Evolutionary conservation across 2,329 filamentous ascomycete genomes (phyloP).

Genomic region (Sclerotinia glacialis): DNA sequence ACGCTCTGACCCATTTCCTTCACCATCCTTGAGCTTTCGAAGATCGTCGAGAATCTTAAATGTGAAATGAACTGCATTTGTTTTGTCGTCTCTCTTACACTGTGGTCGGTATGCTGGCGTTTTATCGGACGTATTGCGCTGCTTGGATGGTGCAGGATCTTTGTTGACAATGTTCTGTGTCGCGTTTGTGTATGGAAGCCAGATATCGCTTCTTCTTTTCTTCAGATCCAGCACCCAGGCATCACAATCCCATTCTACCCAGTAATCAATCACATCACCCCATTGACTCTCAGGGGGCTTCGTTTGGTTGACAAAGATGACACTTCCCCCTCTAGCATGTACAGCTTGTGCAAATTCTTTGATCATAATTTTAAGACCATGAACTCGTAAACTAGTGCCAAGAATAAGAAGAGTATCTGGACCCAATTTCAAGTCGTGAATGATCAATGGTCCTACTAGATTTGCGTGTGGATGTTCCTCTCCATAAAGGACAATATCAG

Average conservation of each 20-base stretch:
- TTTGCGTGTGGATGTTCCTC: conserved; percentile 70
- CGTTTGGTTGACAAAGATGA: conserved; percentile 71
- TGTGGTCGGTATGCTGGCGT: conserved; percentile 27
- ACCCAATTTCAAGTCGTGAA: conserved; percentile 61
- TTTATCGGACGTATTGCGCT: conserved; percentile 3
- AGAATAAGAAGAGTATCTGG: conserved; percentile 69
- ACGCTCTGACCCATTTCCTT: conserved; percentile 28
- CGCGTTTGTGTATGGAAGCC: conserved; percentile 34
- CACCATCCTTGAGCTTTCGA: conserved; percentile 24
- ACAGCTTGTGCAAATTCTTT: conserved; percentile 70
- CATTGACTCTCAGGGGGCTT: conserved; percentile 69
- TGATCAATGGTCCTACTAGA: conserved; percentile 64
- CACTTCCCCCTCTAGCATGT: conserved; percentile 62
- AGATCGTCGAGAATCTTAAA: conserved; percentile 38
- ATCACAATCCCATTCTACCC: conserved; percentile 73
- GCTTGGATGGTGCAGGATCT: conserved; percentile 19
- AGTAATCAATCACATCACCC: conserved; percentile 71
- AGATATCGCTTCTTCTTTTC: conserved; percentile 37
- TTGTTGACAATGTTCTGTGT: conserved; percentile 25
- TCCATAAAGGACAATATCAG: conserved; percentile 72
- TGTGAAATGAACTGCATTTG: conserved; percentile 35
- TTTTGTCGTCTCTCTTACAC: conserved; percentile 35
- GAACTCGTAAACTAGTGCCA: conserved; percentile 68
- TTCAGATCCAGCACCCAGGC: conserved; percentile 64
- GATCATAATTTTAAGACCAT: conserved; percentile 68